phyloP scores from a whole-genome alignment of 768 basidiomycete species.

The Psilocybe tampanensis region DNA sequence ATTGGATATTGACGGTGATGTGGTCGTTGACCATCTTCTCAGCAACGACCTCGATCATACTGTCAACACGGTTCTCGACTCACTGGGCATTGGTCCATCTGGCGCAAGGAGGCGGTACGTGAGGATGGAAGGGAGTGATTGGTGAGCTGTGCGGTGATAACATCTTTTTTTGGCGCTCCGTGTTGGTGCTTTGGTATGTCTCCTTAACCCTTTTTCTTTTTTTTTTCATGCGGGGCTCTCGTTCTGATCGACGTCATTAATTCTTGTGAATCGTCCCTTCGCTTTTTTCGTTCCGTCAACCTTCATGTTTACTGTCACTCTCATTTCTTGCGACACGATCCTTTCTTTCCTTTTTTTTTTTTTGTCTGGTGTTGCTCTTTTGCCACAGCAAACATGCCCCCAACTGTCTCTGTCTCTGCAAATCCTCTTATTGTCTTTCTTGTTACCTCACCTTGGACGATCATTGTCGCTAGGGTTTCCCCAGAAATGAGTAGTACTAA shows the following conservation, averaged over 20 bases:
- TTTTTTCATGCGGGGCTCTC: too few relatives aligned
- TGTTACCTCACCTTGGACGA: too few relatives aligned
- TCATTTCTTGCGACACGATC: background rate
- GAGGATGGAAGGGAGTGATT: background rate
- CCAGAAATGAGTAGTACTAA: too few relatives aligned
- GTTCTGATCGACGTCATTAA: background rate
- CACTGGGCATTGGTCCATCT: constrained; percentile 14
- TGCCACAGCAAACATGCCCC: too few relatives aligned
- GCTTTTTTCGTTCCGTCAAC: background rate
- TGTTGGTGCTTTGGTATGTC: background rate
- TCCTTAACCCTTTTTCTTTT: background rate
- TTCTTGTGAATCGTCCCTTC: background rate
- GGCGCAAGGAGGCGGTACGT: background rate
- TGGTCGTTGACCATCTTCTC: constrained; percentile 17
- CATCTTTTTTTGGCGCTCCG: background rate
- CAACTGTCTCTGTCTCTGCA: too few relatives aligned
- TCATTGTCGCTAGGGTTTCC: too few relatives aligned
- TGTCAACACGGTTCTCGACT: constrained; percentile 11
- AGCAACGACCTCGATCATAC: constrained; percentile 8
- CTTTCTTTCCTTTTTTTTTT: background rate
- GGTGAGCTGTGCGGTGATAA: background rate
- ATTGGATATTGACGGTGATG: constrained; percentile 12
- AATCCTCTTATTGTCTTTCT: too few relatives aligned
- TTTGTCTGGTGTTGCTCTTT: background rate
- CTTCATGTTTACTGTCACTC: background rate